Percentiles rank a stretch among this genome's conserved stretches.
These are phyloP conservation scores for Nothomitra cinnamomea DNA, from an alignment of 2,329 filamentous ascomycete species.

Conservation along the genomic window DNA sequence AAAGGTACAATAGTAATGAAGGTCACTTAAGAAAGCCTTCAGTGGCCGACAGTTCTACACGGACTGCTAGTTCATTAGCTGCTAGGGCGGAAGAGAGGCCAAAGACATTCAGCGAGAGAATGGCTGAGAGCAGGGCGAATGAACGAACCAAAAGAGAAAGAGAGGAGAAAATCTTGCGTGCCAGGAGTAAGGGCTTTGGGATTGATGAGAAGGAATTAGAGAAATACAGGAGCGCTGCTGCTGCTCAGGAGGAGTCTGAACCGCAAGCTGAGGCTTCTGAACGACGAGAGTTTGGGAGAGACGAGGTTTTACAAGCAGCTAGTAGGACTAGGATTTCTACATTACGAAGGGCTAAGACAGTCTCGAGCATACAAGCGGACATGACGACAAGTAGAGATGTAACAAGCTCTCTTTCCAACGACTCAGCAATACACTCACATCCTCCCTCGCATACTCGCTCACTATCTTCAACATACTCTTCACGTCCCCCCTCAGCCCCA, in stretches of 20 bases:
- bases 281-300: constrained; percentile 10
- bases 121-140: constrained; percentile 45
- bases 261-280: neutral
- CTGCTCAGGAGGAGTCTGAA: neutral
- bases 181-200: constrained; percentile 25
- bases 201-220: constrained; percentile 19
- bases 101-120: constrained; percentile 68
- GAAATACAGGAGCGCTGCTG: neutral
- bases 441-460: constrained; percentile 17
- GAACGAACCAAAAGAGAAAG: constrained; percentile 26
- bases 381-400: neutral
- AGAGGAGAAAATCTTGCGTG: constrained; percentile 24
- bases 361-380: constrained; percentile 22
- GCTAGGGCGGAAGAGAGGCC: constrained; percentile 11
- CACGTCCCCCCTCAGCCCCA: neutral
- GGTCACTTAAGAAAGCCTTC: constrained; percentile 2
- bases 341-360: constrained; percentile 1
- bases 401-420: neutral
- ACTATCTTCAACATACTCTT: neutral
- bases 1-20: too few relatives aligned
- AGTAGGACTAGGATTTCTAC: neutral
- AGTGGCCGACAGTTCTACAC: constrained; percentile 10
- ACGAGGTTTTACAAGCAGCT: constrained; percentile 11
- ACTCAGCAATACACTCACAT: neutral
- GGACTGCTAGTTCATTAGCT: constrained; percentile 16